Evolutionary conservation across 1,139 yeast genomes (phyloP).

Genomic region (Geotrichum armillariae): DNA sequence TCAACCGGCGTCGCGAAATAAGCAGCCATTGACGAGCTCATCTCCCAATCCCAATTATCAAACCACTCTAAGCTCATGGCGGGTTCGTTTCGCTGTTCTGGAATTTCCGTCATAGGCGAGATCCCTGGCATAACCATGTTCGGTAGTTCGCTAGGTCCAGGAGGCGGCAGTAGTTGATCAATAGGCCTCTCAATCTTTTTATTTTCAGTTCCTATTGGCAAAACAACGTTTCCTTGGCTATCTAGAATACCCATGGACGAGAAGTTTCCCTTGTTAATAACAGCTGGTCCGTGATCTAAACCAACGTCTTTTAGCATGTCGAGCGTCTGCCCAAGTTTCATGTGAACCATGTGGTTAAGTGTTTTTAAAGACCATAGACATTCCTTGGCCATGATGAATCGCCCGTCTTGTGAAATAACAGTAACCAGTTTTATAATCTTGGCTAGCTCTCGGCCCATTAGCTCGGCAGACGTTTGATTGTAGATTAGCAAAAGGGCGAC

Average conservation of each 20-base stretch:
- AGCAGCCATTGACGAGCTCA: slow-evolving; percentile 13
- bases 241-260: slow-evolving; percentile 30
- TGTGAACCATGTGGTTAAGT: slow-evolving; percentile 52
- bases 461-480: slow-evolving; percentile 37
- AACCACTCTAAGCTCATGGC: slow-evolving; percentile 34
- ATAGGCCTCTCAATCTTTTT: background rate
- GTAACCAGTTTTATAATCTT: slow-evolving; percentile 39
- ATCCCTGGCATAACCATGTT: background rate
- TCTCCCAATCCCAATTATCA: slow-evolving; percentile 32
- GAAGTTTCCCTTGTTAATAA: slow-evolving; percentile 53
- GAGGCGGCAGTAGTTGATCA: background rate
- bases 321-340: slow-evolving; percentile 49
- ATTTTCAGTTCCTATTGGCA: slow-evolving; percentile 6
- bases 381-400: slow-evolving; percentile 61
- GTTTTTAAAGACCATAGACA: slow-evolving; percentile 64
- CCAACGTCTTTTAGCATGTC: slow-evolving; percentile 46
- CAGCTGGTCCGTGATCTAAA: slow-evolving; percentile 56
- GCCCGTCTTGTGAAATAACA: slow-evolving; percentile 43
- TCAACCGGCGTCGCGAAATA: slow-evolving; percentile 11
- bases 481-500: slow-evolving; percentile 49
- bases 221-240: slow-evolving; percentile 23
- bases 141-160: background rate
- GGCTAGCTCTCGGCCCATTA: slow-evolving; percentile 25
- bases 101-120: background rate
- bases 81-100: slow-evolving; percentile 19